A percentile compares a stretch with the other conserved stretches of the same genome.
phyloP scores from a whole-genome alignment of 2,329 filamentous ascomycete genomes.

The Neonectria hederae region DNA sequence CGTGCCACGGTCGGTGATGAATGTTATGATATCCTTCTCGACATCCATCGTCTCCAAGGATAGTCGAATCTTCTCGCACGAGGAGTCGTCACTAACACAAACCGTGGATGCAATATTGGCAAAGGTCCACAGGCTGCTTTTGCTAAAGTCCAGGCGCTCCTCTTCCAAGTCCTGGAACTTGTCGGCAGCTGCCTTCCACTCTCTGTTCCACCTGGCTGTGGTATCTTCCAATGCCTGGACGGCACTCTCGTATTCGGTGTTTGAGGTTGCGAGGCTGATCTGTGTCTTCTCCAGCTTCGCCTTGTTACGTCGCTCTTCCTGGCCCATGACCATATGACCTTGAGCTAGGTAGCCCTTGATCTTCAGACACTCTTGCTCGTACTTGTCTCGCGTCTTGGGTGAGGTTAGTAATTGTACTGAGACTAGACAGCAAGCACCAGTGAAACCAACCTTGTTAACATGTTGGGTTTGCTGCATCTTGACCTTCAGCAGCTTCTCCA shows the following conservation, averaged over 20 bases:
- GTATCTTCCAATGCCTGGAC: conserved; percentile 96
- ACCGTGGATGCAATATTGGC: conserved; percentile 97
- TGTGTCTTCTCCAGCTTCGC: conserved; percentile 99
- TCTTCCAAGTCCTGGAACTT: conserved; percentile 99
- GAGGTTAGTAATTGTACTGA: conserved; percentile 11
- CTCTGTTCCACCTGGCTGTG: conserved; percentile 93
- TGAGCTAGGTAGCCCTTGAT: conserved; percentile 99
- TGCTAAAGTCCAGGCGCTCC: conserved; percentile 94
- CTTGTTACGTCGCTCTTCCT: conserved; percentile 98
- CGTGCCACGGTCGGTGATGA: conserved; percentile 90
- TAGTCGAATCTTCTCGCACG: conserved; percentile 94
- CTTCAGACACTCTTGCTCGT: conserved; percentile 96
- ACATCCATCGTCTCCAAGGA: conserved; percentile 96
- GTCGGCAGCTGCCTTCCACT: conserved; percentile 98
- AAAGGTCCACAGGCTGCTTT: conserved; percentile 97
- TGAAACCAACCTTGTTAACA: conserved; percentile 82
- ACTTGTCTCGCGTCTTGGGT: conserved; percentile 84
- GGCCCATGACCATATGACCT: conserved; percentile 99
- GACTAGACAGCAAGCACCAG: too few species aligned
- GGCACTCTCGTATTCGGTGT: conserved; percentile 91
- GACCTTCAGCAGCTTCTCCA: conserved; percentile 92
- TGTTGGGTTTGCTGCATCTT: conserved; percentile 91
- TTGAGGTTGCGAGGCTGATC: conserved; percentile 90
- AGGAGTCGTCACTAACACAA: conserved; percentile 95
- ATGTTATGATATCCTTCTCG: conserved; percentile 88